A percentile compares a stretch with the other conserved stretches of the same genome.
These are phyloP conservation scores for Yamadazyma phyllophila DNA, from an alignment of 805 yeast genomes.

Conservation along the genomic window DNA sequence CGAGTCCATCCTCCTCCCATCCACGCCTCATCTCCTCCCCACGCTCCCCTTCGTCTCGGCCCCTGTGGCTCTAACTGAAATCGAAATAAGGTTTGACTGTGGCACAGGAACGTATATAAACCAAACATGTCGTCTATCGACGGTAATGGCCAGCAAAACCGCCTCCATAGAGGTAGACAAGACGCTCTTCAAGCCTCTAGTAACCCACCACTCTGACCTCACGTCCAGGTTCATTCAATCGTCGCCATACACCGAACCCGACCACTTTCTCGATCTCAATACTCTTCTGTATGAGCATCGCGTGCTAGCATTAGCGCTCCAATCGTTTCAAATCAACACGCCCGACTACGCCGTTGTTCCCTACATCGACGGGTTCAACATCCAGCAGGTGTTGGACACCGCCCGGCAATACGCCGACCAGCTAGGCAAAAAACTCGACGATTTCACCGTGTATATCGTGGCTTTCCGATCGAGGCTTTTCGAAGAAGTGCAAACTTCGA, in stretches of 20 bases:
- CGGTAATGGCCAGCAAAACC: not conserved
- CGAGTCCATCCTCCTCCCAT: too few relatives aligned
- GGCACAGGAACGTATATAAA: not conserved
- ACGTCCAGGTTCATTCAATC: slow-evolving; percentile 15
- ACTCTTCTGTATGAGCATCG: slow-evolving; percentile 19
- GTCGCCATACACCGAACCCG: slow-evolving; percentile 29
- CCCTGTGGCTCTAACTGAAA: too few relatives aligned
- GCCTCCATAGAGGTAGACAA: slow-evolving; percentile 3
- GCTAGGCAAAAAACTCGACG: slow-evolving; percentile 9
- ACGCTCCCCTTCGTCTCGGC: too few relatives aligned
- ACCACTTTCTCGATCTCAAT: slow-evolving; percentile 25
- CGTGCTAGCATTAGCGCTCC: slow-evolving; percentile 29
- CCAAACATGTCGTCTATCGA: not conserved
- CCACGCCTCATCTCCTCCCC: too few relatives aligned
- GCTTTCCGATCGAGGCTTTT: slow-evolving; percentile 33
- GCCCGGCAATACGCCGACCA: slow-evolving; percentile 4
- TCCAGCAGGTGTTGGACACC: slow-evolving; percentile 19
- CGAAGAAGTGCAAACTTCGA: slow-evolving; percentile 22
- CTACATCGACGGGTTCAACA: slow-evolving; percentile 27
- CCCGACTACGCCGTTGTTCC: slow-evolving; percentile 22
- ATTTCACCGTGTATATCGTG: slow-evolving; percentile 26
- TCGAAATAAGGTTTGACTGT: not conserved
- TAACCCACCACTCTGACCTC: not conserved
- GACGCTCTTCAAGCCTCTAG: not conserved
- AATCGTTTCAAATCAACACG: slow-evolving; percentile 19